Base-by-base conservation (phyloP, 2,329 filamentous ascomycete genomes). In the Helminthosporium solani region DNA sequence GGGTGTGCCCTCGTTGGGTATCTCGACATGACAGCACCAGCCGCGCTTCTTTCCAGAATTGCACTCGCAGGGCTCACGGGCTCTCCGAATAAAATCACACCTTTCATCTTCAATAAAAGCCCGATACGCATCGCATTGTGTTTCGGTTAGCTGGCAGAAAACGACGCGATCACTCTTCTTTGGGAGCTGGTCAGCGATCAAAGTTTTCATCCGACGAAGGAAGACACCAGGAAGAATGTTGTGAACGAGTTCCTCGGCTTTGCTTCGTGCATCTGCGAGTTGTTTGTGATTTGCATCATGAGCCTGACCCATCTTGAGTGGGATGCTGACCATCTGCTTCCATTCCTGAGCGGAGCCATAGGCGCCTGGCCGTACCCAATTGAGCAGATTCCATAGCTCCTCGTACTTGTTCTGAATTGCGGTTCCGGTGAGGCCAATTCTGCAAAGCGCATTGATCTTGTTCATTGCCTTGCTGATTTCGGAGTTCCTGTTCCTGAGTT, bases 341-440 rank as follows among this genome's bases (percentile, higher is more conserved):
- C 94, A 99, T 33, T 88, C 87, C 4, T 80, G 74, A 8, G 87
- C 71, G 0, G 83, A 81, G 0, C 84, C 83, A 52, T 87, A 79
- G 31, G 70, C 72, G 0, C 90, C 92, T 0, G 94, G 94, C 57
- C 95, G 94, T 0, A 90, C 91, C 94, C 94, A 99, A 66, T 99
- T 95, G 2, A 99, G 76, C 0, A 99, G 76, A 0, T 90, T 95
- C 92, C 92, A 99, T 1, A 99, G 78, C 68, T 99, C 94, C 64
- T 96, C 90, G 66, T 99, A 99, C 56, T 89, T 94, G 70, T 99
- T 99, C 66, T 99, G 94, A 35, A 99, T 96, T 0, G 92, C 92
- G 0, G 94, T 99, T 2, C 94, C 94, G 0, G 91, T 97, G 7
- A 99, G 77, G 0, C 94, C 94, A 50, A 99, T 91, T 27, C 94